Base-by-base conservation (phyloP, 2,329 filamentous ascomycete genomes). In the Lanzia echinophila region DNA sequence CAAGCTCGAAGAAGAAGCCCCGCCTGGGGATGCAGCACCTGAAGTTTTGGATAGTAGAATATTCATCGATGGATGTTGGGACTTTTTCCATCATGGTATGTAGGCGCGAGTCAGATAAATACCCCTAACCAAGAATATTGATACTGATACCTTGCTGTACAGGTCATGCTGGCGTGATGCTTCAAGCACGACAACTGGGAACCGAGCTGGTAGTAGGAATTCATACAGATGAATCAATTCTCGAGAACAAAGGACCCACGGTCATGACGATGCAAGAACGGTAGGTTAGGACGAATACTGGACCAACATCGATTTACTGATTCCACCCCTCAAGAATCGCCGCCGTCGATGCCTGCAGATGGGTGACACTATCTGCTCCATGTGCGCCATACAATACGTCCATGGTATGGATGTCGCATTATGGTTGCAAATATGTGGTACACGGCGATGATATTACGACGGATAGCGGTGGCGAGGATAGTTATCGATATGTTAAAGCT, bases 41-140 rank as follows among this genome's bases (percentile, higher is more conserved):
- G 63, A 65, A 51, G 60, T 69, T 17, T 57, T 67, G 6, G 78
- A 86, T 54, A 83, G 88, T 64, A 84, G 92, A 62, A 88, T 99
- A 66, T 99, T 95, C 95, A 88, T 99, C 24, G 94, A 99, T 70
- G 94, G 94, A 59, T 99, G 94, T 78, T 99, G 96, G 75, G 94
- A 99, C 75, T 99, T 99, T 73, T 95, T 91, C 73, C 94, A 99
- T 71, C 94, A 97, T 70, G 94, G 88, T 90, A 71, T 62, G 74
- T 63, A 24, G 54, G 19, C 8, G 24, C 24, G 24, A n/a, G 34
- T 24, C 11, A 19, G 15, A 32, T 20, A 28, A 24, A 38, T 32
- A 50, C 11, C 43, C 34, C 39, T 48, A 41, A 39, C 34, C 32
- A 49, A 32, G 42, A 36, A 51, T 53, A 42, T 20, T 22, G n/a